Conservation (phyloP, 352 stramenopile genomes). For the Phytophthora cactorum region DNA sequence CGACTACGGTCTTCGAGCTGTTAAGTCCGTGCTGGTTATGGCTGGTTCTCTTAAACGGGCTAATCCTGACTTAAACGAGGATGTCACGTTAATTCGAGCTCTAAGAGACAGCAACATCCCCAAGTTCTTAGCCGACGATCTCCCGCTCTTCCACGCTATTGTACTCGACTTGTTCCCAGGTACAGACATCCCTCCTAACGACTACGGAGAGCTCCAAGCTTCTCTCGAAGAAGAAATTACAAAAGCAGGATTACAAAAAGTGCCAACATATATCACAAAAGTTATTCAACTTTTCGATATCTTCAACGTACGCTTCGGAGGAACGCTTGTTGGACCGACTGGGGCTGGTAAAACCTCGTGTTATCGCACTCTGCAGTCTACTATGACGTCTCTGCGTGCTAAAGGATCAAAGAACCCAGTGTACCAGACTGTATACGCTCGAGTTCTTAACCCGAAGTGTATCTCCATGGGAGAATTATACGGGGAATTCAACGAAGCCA, state of each 20-base stretch:
- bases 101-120: slow-evolving; percentile 94
- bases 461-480: slow-evolving; percentile 89
- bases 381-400: slow-evolving; percentile 84
- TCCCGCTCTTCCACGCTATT: slow-evolving; percentile 92
- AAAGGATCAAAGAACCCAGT: slow-evolving; percentile 73
- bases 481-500: slow-evolving; percentile 90
- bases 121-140: slow-evolving; percentile 94
- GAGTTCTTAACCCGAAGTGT: slow-evolving; percentile 88
- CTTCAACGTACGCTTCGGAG: slow-evolving; percentile 94
- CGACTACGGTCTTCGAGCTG: slow-evolving; percentile 93
- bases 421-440: slow-evolving; percentile 76
- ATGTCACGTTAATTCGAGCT: slow-evolving; percentile 91
- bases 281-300: slow-evolving; percentile 95
- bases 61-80: slow-evolving; percentile 76
- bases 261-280: slow-evolving; percentile 91
- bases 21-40: slow-evolving; percentile 95
- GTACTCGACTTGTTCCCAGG: slow-evolving; percentile 93
- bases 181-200: slow-evolving; percentile 80
- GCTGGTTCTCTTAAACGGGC: slow-evolving; percentile 90
- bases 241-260: slow-evolving; percentile 63
- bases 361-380: slow-evolving; percentile 86
- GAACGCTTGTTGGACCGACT: slow-evolving; percentile 88
- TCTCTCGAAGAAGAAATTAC: slow-evolving; percentile 64
- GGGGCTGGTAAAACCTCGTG: slow-evolving; percentile 88
- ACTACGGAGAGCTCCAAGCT: slow-evolving; percentile 87